Base-by-base conservation (phyloP, 1,139 yeast genomes). In the Eremothecium coryli region DNA sequence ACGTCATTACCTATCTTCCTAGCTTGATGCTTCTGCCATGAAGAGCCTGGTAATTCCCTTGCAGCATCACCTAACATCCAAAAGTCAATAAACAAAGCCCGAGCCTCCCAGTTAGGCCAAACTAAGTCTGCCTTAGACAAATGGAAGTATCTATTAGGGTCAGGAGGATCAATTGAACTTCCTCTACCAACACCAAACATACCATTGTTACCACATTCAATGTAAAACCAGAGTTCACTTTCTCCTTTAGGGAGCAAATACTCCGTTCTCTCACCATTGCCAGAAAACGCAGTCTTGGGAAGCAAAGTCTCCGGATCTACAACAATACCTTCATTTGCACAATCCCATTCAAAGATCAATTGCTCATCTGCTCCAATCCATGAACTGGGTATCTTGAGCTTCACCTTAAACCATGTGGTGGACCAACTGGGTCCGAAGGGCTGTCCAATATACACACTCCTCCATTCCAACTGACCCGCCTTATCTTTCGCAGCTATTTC, bases 391-490 rank as follows among this genome's bases (percentile, higher is more conserved):
- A 88, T 64, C 20, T 65, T 64, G 42, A 82, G 60, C 17, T 68
- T 61, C 26, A 88, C 64, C 47, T 76, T 72, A 60, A 90, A 85
- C 98, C 98, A 90, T 48, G 86, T 93, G 1, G 96, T 81, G 43
- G 90, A 79, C 98, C 97, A 90, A 11, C 93, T 80, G 2, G 97
- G 97, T 0, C 95, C 96, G 58, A 82, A 85, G n/a, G 67, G 63
- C 48, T 81, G 77, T 18, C 93, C 93, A 46, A 76, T 74, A 20
- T 66, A 63, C 18, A 85, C 76, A 13, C 64, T 61, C 38, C 68
- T 64, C 36, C 64, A 53, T 41, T 60, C 58, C 31, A 65, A 64
- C 27, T 60, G 61, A 13, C 52, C 50, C 4, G 42, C 41, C 17
- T 38, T 34, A 29, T 49, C 58, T 11, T 37, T 41, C 28, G 64